A percentile compares a stretch with the other conserved stretches of the same genome.
phyloP scores from a whole-genome alignment of 2,329 filamentous ascomycete species.

The Nannizziopsis barbatae region DNA sequence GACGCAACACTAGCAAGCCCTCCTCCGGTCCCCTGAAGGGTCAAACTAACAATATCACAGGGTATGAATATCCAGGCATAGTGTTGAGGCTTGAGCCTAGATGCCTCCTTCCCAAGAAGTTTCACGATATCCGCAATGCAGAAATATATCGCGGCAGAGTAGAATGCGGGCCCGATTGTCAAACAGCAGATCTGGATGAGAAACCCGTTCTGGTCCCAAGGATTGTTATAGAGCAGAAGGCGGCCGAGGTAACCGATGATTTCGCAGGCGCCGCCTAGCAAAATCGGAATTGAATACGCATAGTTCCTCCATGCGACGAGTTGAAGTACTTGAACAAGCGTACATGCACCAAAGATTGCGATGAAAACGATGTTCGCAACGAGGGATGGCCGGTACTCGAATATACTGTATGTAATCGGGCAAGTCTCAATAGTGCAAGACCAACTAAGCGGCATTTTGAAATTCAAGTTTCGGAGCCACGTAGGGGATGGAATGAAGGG shows the following conservation, averaged over 20 bases:
- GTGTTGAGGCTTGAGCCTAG: constrained; percentile 28
- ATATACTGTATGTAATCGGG: constrained; percentile 31
- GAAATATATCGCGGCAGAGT: constrained; percentile 55
- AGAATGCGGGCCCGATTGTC: constrained; percentile 46
- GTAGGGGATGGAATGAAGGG: neutral
- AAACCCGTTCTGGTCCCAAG: constrained; percentile 50
- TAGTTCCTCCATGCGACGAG: constrained; percentile 30
- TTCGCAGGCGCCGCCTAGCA: constrained; percentile 47
- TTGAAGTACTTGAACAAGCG: constrained; percentile 29
- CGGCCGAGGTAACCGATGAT: constrained; percentile 54
- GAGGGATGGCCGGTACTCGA: constrained; percentile 36
- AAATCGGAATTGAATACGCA: constrained; percentile 40
- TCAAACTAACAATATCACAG: constrained; percentile 33
- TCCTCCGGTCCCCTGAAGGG: constrained; percentile 35
- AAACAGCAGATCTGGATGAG: constrained; percentile 56
- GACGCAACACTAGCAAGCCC: constrained; percentile 23
- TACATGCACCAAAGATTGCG: constrained; percentile 35
- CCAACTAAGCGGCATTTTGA: neutral
- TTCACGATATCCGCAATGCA: constrained; percentile 41
- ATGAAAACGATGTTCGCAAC: constrained; percentile 34
- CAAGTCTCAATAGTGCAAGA: constrained; percentile 31
- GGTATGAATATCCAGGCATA: constrained; percentile 33
- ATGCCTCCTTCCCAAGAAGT: constrained; percentile 31
- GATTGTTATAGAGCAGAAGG: constrained; percentile 46
- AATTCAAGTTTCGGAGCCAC: neutral